These are phyloP conservation scores for Babesia ovata DNA, from an alignment of 169 alveolate genomes.

Conservation along the genomic window DNA sequence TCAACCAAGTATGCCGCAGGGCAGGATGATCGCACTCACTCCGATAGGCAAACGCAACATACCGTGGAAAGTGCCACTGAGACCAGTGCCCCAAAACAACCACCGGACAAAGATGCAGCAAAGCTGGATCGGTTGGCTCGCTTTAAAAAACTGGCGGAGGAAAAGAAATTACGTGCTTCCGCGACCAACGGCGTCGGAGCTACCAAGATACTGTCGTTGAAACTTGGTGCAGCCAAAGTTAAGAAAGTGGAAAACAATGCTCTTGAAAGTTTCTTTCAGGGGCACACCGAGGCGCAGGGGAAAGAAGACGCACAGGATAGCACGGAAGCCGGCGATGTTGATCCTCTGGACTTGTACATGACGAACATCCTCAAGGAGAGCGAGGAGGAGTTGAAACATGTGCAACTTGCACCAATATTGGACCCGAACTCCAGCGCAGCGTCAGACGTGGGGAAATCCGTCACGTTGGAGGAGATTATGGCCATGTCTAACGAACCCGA, in stretches of 20 bases:
- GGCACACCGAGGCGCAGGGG: slow-evolving; percentile 13
- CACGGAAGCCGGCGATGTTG: slow-evolving; percentile 27
- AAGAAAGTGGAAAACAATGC: slow-evolving; percentile 31
- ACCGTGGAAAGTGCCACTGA: neutral
- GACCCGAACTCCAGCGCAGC: neutral
- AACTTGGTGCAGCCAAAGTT: slow-evolving; percentile 17
- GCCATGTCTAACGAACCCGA: slow-evolving; percentile 40
- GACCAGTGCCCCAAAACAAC: neutral
- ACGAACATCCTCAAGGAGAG: slow-evolving; percentile 23
- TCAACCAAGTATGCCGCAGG: neutral
- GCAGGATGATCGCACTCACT: slow-evolving; percentile 1
- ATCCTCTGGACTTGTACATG: slow-evolving; percentile 59
- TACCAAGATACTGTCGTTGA: slow-evolving; percentile 37
- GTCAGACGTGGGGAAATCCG: slow-evolving; percentile 33
- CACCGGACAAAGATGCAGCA: slow-evolving; percentile 32
- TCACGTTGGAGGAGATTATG: slow-evolving; percentile 57
- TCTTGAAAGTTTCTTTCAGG: slow-evolving; percentile 38
- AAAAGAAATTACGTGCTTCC: slow-evolving; percentile 9
- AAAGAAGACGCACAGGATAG: slow-evolving; percentile 3
- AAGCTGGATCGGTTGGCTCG: slow-evolving; percentile 61
- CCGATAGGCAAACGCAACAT: neutral
- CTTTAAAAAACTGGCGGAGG: slow-evolving; percentile 67
- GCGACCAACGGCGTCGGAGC: neutral
- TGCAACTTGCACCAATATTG: slow-evolving; percentile 27
- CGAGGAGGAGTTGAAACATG: slow-evolving; percentile 20